phyloP scores from a whole-genome alignment of 23 red algal species.

The Gracilaria caudata region DNA sequence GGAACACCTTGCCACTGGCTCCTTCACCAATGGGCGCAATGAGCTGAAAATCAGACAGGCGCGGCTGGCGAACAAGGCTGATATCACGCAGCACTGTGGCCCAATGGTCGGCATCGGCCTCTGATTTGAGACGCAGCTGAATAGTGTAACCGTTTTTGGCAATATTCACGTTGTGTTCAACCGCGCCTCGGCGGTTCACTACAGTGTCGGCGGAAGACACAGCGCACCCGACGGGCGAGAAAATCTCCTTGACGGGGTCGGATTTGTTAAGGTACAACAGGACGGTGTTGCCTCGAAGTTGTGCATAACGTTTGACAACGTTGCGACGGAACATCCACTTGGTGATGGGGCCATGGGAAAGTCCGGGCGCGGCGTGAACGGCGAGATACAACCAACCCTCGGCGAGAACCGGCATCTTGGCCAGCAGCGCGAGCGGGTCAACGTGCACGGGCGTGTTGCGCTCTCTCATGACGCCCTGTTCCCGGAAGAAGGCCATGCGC shows the following conservation, averaged over 20 bases:
- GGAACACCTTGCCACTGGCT: constrained; percentile 82
- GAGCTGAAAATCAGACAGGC: constrained; percentile 83
- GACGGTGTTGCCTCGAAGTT: constrained; percentile 45
- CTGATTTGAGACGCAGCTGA: constrained; percentile 58
- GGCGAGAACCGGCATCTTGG: constrained; percentile 64
- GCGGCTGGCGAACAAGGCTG: constrained; percentile 47
- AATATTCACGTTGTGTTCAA: constrained; percentile 72
- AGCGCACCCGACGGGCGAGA: constrained; percentile 66
- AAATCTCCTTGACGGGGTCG: constrained; percentile 63
- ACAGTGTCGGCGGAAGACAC: constrained; percentile 68
- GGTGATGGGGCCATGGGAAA: constrained; percentile 63
- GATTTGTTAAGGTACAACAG: constrained; percentile 43
- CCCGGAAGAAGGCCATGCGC: constrained; percentile 57
- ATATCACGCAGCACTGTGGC: constrained; percentile 55
- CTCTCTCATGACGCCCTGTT: constrained; percentile 63
- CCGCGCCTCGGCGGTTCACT: constrained; percentile 51
- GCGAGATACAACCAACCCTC: constrained; percentile 64
- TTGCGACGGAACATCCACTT: constrained; percentile 72
- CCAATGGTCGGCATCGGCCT: constrained; percentile 67
- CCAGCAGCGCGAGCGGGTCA: constrained; percentile 63
- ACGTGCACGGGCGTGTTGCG: constrained; percentile 50
- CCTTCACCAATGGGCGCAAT: constrained; percentile 88
- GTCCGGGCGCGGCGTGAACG: constrained; percentile 56
- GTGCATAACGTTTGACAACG: constrained; percentile 67
- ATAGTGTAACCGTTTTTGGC: constrained; percentile 72